Evolutionary conservation across 257 asterid species (phyloP), one percentile per base, ranked within the genome.

Genomic region (Fraxinus quadrangulata): DNA sequence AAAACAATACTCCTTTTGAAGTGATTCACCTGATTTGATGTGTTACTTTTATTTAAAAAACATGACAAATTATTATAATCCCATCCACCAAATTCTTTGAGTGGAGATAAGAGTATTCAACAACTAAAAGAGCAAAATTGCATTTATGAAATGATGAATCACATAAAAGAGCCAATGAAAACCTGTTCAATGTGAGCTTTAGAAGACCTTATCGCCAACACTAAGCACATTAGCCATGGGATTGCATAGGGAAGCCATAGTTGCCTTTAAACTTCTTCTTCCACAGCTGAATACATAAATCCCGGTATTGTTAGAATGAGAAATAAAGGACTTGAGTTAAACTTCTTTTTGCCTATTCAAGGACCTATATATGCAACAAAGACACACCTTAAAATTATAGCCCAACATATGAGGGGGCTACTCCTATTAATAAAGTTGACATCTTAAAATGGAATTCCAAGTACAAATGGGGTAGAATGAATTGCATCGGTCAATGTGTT

Each of bases 161-260:
- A 21, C 5, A 2, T 4, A 17, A 1, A 56, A 19, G 66, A 5
- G 24, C 13, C 21, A 2, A 56, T n/a, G 12, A 19, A 19, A 56
- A 51, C 68, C 42, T 73, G 77, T 11, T 73, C 26, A 7, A 73
- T 54, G 33, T 65, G 40, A 73, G 42, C 31, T 30, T 30, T 54
- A 73, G 47, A 26, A 73, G 16, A 31, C 77, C 66, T 1, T 30
- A 12, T 73, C 30, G 13, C 77, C 77, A 10, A 31, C 40, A 14
- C 19, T 36, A 74, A 70, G 77, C 19, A 56, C 69, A 6, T 56
- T 13, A 39, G 19, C 47, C 68, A n/a, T 8, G 40, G 45, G 77
- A 74, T 40, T 51, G 70, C 77, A 54, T 24, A 54, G 45, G 77
- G 34, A 4, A 47, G 23, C 70, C 70, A 54, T 19, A 74, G 30